Evolutionary conservation across 2,329 filamentous ascomycete genomes (phyloP).

Genomic region (Penicillium sp.): DNA sequence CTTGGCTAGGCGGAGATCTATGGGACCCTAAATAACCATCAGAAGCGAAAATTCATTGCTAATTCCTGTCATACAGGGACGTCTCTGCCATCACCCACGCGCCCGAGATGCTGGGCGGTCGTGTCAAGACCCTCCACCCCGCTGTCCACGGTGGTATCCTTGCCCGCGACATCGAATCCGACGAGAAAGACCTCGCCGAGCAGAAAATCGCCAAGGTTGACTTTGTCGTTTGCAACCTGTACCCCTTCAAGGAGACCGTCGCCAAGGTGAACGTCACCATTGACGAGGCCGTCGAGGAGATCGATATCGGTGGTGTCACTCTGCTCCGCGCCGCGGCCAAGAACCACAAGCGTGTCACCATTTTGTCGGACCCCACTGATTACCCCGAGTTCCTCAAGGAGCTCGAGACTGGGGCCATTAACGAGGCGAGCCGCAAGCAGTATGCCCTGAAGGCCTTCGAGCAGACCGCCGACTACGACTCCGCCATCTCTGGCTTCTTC

Average conservation of each 20-base stretch:
- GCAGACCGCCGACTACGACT: slow-evolving; percentile 95
- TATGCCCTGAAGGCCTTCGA: slow-evolving; percentile 98
- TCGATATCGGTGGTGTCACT: slow-evolving; percentile 97
- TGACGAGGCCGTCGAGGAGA: slow-evolving; percentile 94
- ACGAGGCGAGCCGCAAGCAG: slow-evolving; percentile 76
- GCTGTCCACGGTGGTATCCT: slow-evolving; percentile 84
- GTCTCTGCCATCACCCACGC: slow-evolving; percentile 96
- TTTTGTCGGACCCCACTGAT: slow-evolving; percentile 89
- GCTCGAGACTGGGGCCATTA: slow-evolving; percentile 80
- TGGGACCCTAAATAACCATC: background rate
- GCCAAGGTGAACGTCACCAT: slow-evolving; percentile 97
- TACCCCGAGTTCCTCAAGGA: slow-evolving; percentile 93
- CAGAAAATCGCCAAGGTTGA: slow-evolving; percentile 95
- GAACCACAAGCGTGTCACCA: slow-evolving; percentile 94
- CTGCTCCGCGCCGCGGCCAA: slow-evolving; percentile 95
- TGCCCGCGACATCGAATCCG: slow-evolving; percentile 87
- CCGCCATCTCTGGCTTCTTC: slow-evolving; percentile 94
- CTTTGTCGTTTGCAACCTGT: slow-evolving; percentile 96
- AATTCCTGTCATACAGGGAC: slow-evolving; percentile 58
- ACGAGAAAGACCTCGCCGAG: slow-evolving; percentile 93
- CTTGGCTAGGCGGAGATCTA: background rate
- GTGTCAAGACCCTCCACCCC: slow-evolving; percentile 94
- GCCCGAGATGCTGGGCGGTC: slow-evolving; percentile 91
- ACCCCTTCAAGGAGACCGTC: slow-evolving; percentile 98
- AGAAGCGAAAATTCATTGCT: background rate